phyloP scores from a whole-genome alignment of 2,329 filamentous ascomycete species.

The Aureobasidium zeae region DNA sequence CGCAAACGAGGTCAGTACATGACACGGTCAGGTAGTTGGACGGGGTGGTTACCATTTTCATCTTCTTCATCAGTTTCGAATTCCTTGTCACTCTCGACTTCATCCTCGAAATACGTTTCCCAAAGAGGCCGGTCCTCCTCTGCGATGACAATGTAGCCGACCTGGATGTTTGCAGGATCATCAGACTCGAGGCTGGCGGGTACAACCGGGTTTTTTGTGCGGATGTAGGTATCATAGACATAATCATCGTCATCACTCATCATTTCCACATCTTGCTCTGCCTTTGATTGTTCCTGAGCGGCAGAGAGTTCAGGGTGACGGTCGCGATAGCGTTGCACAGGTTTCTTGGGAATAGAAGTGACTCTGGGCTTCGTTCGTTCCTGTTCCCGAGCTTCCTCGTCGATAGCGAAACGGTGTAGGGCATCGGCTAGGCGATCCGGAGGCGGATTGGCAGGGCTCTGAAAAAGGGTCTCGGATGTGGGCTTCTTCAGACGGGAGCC shows the following conservation, averaged over 20 bases:
- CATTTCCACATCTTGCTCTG: slow-evolving; percentile 30
- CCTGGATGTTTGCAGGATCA: slow-evolving; percentile 20
- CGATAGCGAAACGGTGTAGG: slow-evolving; percentile 15
- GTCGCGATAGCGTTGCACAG: slow-evolving; percentile 28
- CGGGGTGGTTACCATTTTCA: slow-evolving; percentile 45
- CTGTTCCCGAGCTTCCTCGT: slow-evolving; percentile 17
- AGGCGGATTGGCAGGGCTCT: slow-evolving; percentile 17
- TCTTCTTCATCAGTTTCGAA: slow-evolving; percentile 55
- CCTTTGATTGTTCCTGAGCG: slow-evolving; percentile 7
- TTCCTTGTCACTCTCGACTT: slow-evolving; percentile 38
- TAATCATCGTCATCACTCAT: slow-evolving; percentile 46
- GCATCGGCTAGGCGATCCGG: slow-evolving; percentile 17
- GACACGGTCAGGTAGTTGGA: neutral
- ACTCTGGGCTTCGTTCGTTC: slow-evolving; percentile 23
- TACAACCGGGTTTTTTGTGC: slow-evolving; percentile 25
- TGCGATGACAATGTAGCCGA: slow-evolving; percentile 42
- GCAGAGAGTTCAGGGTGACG: slow-evolving; percentile 23
- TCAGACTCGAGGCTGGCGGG: slow-evolving; percentile 18
- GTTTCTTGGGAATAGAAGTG: slow-evolving; percentile 27
- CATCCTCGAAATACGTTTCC: slow-evolving; percentile 48
- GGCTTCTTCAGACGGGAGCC: slow-evolving; percentile 8
- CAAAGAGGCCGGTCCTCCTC: slow-evolving; percentile 47
- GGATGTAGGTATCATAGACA: slow-evolving; percentile 54
- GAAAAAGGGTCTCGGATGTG: slow-evolving; percentile 13
- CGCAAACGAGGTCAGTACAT: neutral